These are phyloP conservation scores for Syncephalastrum monosporum DNA, from an alignment of 371 early-diverging fungal genomes.

Conservation along the genomic window DNA sequence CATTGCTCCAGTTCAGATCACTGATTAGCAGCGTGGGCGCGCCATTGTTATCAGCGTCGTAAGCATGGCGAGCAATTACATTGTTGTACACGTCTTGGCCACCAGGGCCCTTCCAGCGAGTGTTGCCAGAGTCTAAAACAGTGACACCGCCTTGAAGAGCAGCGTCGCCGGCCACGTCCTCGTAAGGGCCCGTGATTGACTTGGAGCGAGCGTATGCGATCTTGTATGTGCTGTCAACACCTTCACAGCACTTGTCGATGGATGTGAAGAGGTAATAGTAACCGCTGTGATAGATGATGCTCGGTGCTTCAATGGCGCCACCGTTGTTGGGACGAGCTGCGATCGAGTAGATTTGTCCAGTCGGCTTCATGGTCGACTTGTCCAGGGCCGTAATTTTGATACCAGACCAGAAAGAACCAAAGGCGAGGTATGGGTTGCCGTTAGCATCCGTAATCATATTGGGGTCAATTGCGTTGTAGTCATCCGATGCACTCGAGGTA, in stretches of 20 bases:
- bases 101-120: slow-evolving; percentile 8
- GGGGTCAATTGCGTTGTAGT: slow-evolving; percentile 15
- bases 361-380: slow-evolving; percentile 11
- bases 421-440: slow-evolving; percentile 14
- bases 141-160: slow-evolving; percentile 6
- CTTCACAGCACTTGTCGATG: slow-evolving; percentile 12
- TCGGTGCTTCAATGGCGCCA: slow-evolving; percentile 12
- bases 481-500: slow-evolving; percentile 1
- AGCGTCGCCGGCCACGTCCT: slow-evolving; percentile 9
- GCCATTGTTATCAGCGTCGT: slow-evolving; percentile 14
- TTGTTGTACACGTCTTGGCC: slow-evolving; percentile 10
- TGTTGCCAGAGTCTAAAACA: slow-evolving; percentile 11
- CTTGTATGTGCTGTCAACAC: slow-evolving; percentile 15
- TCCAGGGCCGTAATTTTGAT: slow-evolving; percentile 12
- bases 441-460: slow-evolving; percentile 7
- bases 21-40: slow-evolving; percentile 8
- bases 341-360: slow-evolving; percentile 6
- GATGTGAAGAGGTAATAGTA: slow-evolving; percentile 16
- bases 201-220: slow-evolving; percentile 9
- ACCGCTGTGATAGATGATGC: slow-evolving; percentile 9
- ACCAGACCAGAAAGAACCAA: slow-evolving; percentile 15
- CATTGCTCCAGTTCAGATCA: slow-evolving; percentile 10
- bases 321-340: slow-evolving; percentile 3
- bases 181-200: slow-evolving; percentile 14
- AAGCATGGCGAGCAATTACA: slow-evolving; percentile 17